A percentile compares a stretch with the other conserved stretches of the same genome.
These are phyloP conservation scores for Lactarius sp. DNA, from an alignment of 768 basidiomycete species.

Conservation along the genomic window DNA sequence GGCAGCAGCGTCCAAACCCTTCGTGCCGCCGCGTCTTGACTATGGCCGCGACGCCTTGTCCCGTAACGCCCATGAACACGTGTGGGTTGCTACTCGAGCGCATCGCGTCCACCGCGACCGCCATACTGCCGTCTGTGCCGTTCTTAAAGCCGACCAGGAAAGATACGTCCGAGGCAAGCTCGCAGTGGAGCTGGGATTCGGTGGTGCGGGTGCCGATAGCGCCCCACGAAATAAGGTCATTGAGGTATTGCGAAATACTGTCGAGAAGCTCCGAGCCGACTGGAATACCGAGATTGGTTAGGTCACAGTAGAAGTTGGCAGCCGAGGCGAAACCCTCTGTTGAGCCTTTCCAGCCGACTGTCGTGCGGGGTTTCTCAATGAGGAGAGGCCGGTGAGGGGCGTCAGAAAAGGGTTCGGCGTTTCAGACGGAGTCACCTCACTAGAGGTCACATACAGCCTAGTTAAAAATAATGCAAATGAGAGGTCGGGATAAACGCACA, in stretches of 20 bases:
- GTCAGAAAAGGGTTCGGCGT: neutral
- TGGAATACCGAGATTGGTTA: conserved; percentile 84
- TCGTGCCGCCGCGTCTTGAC: conserved; percentile 89
- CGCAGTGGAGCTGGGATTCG: conserved; percentile 94
- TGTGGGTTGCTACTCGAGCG: conserved; percentile 85
- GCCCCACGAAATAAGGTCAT: conserved; percentile 84
- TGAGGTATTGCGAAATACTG: conserved; percentile 76
- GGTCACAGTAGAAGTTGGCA: conserved; percentile 86
- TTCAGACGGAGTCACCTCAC: conserved; percentile 42
- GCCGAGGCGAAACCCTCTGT: conserved; percentile 89
- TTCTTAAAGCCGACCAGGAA: conserved; percentile 99
- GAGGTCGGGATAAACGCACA: conserved; percentile 50
- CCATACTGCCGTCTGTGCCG: conserved; percentile 88
- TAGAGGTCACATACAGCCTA: conserved; percentile 40
- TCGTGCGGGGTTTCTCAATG: conserved; percentile 87
- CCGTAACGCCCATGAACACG: conserved; percentile 92
- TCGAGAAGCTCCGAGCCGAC: conserved; percentile 95
- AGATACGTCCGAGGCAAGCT: conserved; percentile 91
- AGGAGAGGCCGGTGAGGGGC: neutral
- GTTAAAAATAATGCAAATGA: conserved; percentile 9
- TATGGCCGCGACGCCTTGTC: conserved; percentile 85
- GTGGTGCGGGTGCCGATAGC: conserved; percentile 98
- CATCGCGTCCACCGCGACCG: conserved; percentile 97
- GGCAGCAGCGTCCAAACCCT: conserved; percentile 46
- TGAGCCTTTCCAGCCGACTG: conserved; percentile 98